phyloP scores from a whole-genome alignment of 2,329 filamentous ascomycete genomes.

The Colletotrichum lentis region DNA sequence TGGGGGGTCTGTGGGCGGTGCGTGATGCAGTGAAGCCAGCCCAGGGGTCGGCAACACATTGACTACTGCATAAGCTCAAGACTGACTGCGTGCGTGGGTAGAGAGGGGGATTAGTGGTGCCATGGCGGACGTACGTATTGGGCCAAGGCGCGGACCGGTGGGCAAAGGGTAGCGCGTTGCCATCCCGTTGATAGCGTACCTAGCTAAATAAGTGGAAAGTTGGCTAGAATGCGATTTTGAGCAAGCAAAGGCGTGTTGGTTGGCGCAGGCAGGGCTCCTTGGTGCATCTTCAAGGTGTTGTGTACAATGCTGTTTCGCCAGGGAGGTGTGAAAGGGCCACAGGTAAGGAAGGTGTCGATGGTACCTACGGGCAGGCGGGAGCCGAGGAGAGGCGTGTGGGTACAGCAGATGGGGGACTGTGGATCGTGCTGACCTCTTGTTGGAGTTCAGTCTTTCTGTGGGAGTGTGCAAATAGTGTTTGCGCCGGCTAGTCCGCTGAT shows the following conservation, averaged over 20 bases:
- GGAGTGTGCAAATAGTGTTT: conserved; percentile 29
- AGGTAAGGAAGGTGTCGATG: background rate
- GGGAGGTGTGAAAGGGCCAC: conserved; percentile 22
- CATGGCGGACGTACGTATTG: background rate
- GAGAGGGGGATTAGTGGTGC: background rate
- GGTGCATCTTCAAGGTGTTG: background rate
- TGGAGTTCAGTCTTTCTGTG: conserved; percentile 23
- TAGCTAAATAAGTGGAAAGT: conserved; percentile 16
- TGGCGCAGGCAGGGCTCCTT: conserved; percentile 26
- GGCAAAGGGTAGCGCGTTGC: conserved; percentile 26
- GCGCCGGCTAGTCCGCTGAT: conserved; percentile 8
- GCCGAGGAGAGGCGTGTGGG: conserved; percentile 20
- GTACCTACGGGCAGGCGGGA: background rate
- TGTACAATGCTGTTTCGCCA: conserved; percentile 27
- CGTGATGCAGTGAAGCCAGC: conserved; percentile 8
- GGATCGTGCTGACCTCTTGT: conserved; percentile 17
- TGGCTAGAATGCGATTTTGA: conserved; percentile 7
- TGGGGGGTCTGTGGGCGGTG: conserved; percentile 18
- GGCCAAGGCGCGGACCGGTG: conserved; percentile 19
- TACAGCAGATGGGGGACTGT: background rate
- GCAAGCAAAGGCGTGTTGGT: conserved; percentile 7
- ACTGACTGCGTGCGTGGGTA: background rate
- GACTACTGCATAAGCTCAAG: background rate
- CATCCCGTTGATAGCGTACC: conserved; percentile 34
- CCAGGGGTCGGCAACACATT: background rate